Evolutionary conservation across 257 asterid genomes (phyloP).

Genomic region (Nicotiana tomentosiformis): DNA sequence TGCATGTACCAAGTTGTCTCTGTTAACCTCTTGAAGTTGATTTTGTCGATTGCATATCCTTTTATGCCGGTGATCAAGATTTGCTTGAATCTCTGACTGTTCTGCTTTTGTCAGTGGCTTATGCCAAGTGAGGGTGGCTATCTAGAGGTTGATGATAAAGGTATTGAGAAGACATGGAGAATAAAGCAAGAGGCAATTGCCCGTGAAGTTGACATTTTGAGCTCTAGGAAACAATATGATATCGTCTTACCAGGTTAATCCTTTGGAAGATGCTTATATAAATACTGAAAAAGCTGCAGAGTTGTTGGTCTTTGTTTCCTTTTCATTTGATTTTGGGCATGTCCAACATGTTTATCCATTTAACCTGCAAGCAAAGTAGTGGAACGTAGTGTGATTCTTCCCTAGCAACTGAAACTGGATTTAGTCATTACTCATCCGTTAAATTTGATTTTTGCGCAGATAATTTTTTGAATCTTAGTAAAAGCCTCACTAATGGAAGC

Average conservation of each 20-base stretch:
- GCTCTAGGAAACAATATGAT: slow-evolving; percentile 74
- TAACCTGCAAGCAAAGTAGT: background rate
- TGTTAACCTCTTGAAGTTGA: background rate
- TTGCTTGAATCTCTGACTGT: slow-evolving; percentile 3
- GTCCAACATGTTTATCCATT: background rate
- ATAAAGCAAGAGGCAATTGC: slow-evolving; percentile 72
- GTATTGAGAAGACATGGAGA: slow-evolving; percentile 87
- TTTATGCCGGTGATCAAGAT: background rate
- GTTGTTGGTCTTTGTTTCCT: background rate
- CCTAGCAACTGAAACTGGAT: background rate
- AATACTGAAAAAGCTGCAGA: background rate
- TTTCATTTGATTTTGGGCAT: background rate
- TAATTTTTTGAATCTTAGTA: background rate
- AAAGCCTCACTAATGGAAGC: background rate
- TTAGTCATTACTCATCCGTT: background rate
- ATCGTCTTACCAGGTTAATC: slow-evolving; percentile 84
- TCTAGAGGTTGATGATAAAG: slow-evolving; percentile 54
- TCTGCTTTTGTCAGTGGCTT: slow-evolving; percentile 58
- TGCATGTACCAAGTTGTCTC: background rate
- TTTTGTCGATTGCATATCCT: background rate
- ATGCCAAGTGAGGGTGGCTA: slow-evolving; percentile 80
- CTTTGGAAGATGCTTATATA: slow-evolving; percentile 12
- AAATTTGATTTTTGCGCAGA: background rate
- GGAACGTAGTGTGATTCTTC: background rate
- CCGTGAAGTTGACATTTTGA: slow-evolving; percentile 64